Evolutionary conservation across 2,329 filamentous ascomycete genomes (phyloP).

Genomic region (Penicillium nordicum): DNA sequence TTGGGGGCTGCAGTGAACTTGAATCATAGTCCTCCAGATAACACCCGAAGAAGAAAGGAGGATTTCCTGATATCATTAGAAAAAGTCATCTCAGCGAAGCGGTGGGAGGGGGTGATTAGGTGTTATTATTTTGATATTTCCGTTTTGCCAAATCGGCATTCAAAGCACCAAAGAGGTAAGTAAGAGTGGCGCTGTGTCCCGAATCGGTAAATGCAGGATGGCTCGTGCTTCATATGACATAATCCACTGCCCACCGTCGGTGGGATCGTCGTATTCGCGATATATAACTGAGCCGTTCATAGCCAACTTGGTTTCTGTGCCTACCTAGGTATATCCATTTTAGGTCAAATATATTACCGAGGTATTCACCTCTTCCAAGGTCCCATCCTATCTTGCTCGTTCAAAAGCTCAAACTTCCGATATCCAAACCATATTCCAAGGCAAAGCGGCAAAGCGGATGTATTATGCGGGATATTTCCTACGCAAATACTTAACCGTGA

Average conservation of each 20-base stretch:
- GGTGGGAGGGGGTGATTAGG: not conserved
- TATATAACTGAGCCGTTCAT: not conserved
- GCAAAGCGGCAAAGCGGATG: not conserved
- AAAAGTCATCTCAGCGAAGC: not conserved
- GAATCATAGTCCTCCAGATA: not conserved
- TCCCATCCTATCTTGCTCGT: not conserved
- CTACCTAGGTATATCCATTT: not conserved
- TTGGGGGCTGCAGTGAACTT: not conserved
- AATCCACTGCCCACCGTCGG: not conserved
- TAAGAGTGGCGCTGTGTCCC: slow-evolving; percentile 4
- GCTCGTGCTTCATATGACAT: slow-evolving; percentile 11
- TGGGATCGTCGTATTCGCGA: not conserved
- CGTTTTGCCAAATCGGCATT: not conserved
- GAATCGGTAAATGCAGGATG: slow-evolving; percentile 12
- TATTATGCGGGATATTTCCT: not conserved
- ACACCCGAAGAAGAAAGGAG: not conserved
- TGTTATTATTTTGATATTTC: not conserved
- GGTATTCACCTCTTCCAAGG: not conserved
- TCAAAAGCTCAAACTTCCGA: not conserved
- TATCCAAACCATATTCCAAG: not conserved
- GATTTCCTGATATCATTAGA: not conserved
- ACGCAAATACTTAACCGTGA: not conserved
- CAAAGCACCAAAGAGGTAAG: not conserved
- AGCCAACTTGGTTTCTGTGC: not conserved
- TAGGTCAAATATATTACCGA: not conserved